Conservation (phyloP, 176 grass and related monocot genomes). For the Poa pratensis region DNA sequence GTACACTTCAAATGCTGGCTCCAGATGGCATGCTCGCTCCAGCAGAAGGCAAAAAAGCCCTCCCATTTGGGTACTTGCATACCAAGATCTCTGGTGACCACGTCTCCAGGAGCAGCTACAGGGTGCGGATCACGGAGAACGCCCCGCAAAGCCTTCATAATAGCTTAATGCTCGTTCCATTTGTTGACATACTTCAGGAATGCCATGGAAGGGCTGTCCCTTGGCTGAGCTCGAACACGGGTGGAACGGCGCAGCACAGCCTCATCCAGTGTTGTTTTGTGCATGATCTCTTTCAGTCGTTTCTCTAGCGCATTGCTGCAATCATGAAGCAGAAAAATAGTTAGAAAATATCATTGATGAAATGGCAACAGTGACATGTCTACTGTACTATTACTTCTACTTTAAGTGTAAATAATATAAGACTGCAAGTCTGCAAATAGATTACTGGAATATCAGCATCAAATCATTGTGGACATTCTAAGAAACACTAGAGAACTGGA, state of each 20-base stretch:
- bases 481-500: neutral
- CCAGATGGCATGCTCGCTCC: neutral
- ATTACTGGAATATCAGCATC: neutral
- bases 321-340: constrained; percentile 24
- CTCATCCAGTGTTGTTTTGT: constrained; percentile 59
- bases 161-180: constrained; percentile 69
- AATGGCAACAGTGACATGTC: neutral
- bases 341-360: neutral
- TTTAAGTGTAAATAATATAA: neutral
- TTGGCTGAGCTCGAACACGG: constrained; percentile 70
- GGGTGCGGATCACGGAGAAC: neutral
- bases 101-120: neutral
- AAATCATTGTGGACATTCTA: neutral
- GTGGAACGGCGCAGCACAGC: constrained; percentile 69
- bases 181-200: constrained; percentile 88
- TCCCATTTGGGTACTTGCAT: neutral
- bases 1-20: neutral
- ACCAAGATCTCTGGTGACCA: neutral
- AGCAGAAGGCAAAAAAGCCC: neutral
- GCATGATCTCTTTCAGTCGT: constrained; percentile 60
- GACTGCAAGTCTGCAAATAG: neutral
- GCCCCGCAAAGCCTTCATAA: neutral
- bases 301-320: constrained; percentile 69
- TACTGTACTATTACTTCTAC: neutral
- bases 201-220: constrained; percentile 60